Percentiles rank a stretch among this genome's conserved stretches.
These are phyloP conservation scores for Xanthoceras sorbifolium DNA, from an alignment of 345 rosid genomes.

Conservation along the genomic window DNA sequence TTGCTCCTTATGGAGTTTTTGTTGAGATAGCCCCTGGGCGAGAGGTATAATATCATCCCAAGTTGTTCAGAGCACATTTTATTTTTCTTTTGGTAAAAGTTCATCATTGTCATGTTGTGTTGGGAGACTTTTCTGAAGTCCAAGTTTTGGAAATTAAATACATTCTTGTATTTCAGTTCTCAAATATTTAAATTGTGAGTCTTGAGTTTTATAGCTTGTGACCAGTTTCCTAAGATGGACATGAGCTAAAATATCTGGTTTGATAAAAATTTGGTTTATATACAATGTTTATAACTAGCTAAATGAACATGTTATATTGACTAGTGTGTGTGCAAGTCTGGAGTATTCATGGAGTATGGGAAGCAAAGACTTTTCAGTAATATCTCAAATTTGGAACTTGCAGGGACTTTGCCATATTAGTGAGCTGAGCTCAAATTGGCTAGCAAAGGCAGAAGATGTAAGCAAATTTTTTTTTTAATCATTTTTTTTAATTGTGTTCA, in stretches of 20 bases:
- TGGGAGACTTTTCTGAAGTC: not conserved
- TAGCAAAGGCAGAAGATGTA: conserved; percentile 98
- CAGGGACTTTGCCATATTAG: conserved; percentile 99
- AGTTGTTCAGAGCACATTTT: not conserved
- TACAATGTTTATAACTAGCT: not conserved
- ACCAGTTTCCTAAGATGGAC: not conserved
- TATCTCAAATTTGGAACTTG: conserved; percentile 19
- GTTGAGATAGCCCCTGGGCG: conserved; percentile 97
- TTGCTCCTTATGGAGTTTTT: conserved; percentile 90
- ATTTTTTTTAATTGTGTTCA: conserved; percentile 2
- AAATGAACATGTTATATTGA: conserved; percentile 1
- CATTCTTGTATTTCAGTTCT: not conserved
- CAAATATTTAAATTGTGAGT: not conserved
- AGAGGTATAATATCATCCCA: conserved; percentile 56
- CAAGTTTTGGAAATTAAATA: not conserved
- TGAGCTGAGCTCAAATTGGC: conserved; percentile 81
- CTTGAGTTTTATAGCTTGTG: not conserved
- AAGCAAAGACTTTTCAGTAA: not conserved
- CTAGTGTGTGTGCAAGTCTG: not conserved
- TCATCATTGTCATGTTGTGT: not conserved
- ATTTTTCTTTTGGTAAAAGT: not conserved
- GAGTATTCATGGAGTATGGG: conserved; percentile 5
- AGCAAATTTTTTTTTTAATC: conserved; percentile 30
- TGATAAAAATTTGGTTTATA: not conserved
- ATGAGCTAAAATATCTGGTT: not conserved